Evolutionary conservation across 768 basidiomycete species (phyloP), one percentile per base, ranked within the genome.

Genomic region (Boletus subcaerulescens): DNA sequence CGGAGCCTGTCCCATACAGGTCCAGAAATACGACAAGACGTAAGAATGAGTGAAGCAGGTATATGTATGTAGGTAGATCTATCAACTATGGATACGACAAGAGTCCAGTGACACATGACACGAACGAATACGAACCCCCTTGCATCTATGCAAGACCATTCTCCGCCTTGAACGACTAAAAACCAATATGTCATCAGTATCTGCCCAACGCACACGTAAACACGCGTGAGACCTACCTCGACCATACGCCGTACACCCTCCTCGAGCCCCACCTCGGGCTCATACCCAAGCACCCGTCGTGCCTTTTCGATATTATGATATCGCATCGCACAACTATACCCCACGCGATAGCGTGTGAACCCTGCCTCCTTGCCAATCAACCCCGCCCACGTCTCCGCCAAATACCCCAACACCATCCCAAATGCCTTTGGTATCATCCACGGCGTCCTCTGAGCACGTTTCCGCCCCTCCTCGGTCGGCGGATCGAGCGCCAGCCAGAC

Each of bases 281-380:
- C 93, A 71, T 99, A 99, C 2, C 93, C 95, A 40, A 99, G 76
- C 56, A 98, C 81, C 55, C 93, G 75, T 61, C 94, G 77, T 11
- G 96, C 89, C 75, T 89, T 94, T 73, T 98, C 97, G 44, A 95
- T 93, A 66, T 97, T 96, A 72, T 95, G 89, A 77, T 87, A 98
- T 58, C 94, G 79, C 51, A 80, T 80, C 41, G 85, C 85, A 66
- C 87, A 91, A 48, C 82, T 86, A 68, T 85, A 93, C 18, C 82
- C 81, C 24, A 98, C 90, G 60, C 91, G 85, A 73, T 85, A 95
- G 53, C 79, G 78, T 18, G 94, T 98, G 64, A 99, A 91, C 17
- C 86, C 84, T 12, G 92, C 85, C 65, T 91, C 85, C 69, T 84
- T 88, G 10, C 93, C 91, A 3, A 78, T 74, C 38, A 93, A 53